Percentiles rank a stretch among this genome's conserved stretches.
Conservation (phyloP, 1,284 basidiomycete species). For the Malassezia obtusa region DNA sequence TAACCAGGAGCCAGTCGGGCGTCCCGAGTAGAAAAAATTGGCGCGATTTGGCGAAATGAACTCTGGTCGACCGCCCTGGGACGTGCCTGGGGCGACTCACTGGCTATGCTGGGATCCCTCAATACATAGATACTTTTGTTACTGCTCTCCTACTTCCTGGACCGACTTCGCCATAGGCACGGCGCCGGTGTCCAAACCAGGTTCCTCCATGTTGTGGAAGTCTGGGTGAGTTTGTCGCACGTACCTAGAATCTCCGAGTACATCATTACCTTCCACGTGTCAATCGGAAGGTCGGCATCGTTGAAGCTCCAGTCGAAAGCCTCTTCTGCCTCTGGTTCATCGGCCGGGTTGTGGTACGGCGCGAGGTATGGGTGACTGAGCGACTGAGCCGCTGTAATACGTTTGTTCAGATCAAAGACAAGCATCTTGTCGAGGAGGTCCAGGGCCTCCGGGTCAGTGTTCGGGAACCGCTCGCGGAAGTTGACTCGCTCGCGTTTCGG, state of each 20-base stretch:
- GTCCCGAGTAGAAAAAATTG: no score
- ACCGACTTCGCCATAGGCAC: conserved; percentile 1
- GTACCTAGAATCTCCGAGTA: conserved; percentile 50
- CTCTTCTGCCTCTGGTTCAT: conserved; percentile 87
- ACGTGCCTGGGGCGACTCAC: no score
- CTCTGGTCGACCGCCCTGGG: no score
- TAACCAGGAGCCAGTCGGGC: no score
- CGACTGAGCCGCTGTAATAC: conserved; percentile 87
- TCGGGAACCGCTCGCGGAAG: conserved; percentile 85
- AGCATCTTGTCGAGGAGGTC: conserved; percentile 98
- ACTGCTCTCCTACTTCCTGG: conserved; percentile 2
- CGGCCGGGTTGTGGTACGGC: conserved; percentile 96
- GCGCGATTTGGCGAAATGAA: no score
- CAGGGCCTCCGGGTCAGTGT: conserved; percentile 81
- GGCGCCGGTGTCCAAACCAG: not conserved
- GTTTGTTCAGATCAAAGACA: conserved; percentile 92
- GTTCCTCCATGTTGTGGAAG: conserved; percentile 48
- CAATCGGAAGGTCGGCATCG: conserved; percentile 96
- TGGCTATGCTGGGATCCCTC: no score
- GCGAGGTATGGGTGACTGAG: conserved; percentile 87
- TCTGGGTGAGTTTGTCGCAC: conserved; percentile 15
- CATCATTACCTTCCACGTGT: conserved; percentile 88
- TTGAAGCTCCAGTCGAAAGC: conserved; percentile 99
- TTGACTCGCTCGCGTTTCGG: conserved; percentile 92
- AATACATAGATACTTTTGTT: not conserved